phyloP scores from a whole-genome alignment of 176 grass and related monocot genomes.

The Chloris gayana region DNA sequence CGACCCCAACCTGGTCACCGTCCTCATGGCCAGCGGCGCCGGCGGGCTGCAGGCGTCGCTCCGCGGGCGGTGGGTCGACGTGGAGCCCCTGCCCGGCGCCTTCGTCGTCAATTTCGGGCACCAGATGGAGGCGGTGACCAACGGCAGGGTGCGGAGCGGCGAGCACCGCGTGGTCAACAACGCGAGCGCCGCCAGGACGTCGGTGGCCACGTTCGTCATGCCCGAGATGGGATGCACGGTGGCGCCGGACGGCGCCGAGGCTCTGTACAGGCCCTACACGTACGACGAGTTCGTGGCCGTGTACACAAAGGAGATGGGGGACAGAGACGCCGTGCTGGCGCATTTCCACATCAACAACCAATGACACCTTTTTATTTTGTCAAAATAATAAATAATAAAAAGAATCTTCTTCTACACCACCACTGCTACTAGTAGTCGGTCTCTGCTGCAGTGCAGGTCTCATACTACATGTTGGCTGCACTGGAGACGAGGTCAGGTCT shows the following conservation, averaged over 20 bases:
- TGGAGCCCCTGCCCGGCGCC: conserved; percentile 39
- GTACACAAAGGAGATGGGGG: background rate
- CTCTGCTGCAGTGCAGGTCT: too few relatives aligned
- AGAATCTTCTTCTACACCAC: too few relatives aligned
- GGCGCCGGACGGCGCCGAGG: background rate
- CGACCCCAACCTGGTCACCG: conserved; percentile 53
- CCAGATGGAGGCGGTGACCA: conserved; percentile 53
- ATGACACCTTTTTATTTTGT: background rate
- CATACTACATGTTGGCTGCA: too few relatives aligned
- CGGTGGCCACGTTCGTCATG: conserved; percentile 25
- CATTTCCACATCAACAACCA: background rate
- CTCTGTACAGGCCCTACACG: background rate
- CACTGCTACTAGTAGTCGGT: too few relatives aligned
- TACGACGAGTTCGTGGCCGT: conserved; percentile 26
- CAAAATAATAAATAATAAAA: too few relatives aligned
- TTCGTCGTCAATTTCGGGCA: conserved; percentile 58
- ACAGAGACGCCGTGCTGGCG: conserved; percentile 5
- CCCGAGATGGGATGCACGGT: conserved; percentile 33
- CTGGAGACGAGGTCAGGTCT: too few relatives aligned
- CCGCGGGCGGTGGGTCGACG: background rate
- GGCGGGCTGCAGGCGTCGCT: conserved; percentile 33
- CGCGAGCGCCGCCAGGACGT: conserved; percentile 6
- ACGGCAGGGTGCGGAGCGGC: conserved; percentile 2
- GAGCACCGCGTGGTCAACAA: conserved; percentile 39
- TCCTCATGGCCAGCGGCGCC: conserved; percentile 36